These are phyloP conservation scores for Apiotrichum gracile DNA, from an alignment of 1,284 basidiomycete species.

Conservation along the genomic window DNA sequence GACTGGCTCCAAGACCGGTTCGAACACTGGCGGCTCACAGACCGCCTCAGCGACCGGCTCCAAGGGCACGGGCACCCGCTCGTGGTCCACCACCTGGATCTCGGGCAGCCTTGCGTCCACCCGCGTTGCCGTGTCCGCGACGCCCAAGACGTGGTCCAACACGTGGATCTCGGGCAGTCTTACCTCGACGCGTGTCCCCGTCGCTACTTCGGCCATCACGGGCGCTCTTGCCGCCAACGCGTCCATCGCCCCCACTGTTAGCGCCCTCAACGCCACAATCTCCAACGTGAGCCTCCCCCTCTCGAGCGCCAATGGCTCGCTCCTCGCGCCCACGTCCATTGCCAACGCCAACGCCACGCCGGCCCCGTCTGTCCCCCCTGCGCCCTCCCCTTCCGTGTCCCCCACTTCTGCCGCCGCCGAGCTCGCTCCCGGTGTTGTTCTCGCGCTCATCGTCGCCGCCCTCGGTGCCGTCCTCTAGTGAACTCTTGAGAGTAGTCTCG, in stretches of 20 bases:
- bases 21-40: not conserved
- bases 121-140: not conserved
- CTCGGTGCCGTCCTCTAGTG: not conserved
- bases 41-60: not conserved
- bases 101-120: not conserved
- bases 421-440: not conserved
- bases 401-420: not conserved
- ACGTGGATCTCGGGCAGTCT: not conserved
- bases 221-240: not conserved
- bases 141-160: not conserved
- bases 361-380: not conserved
- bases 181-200: not conserved
- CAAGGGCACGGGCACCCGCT: too few species aligned
- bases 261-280: not conserved
- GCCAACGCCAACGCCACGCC: not conserved
- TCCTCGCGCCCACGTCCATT: not conserved
- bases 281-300: not conserved
- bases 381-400: not conserved
- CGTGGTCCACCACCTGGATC: not conserved
- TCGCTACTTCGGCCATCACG: not conserved
- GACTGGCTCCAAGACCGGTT: too few species aligned
- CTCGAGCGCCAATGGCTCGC: not conserved
- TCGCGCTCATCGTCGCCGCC: not conserved
- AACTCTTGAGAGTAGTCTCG: too few species aligned
- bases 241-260: not conserved